A percentile compares a stretch with the other conserved stretches of the same genome.
Conservation (phyloP, 164 flowering plant species). For the Kingdonia uniflora region DNA sequence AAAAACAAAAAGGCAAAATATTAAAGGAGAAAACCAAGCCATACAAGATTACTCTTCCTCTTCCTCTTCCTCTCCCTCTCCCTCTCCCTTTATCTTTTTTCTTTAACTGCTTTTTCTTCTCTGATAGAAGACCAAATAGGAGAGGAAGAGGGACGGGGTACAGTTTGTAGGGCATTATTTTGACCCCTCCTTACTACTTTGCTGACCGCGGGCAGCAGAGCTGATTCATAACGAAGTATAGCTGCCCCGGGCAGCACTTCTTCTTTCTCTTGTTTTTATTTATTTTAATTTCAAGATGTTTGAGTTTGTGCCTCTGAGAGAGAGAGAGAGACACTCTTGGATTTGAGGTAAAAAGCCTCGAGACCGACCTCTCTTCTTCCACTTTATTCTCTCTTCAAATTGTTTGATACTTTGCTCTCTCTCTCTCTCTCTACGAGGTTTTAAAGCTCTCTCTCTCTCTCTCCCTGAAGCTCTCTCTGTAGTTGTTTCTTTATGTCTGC, state of each 20-base stretch:
- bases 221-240: not conserved
- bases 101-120: slow-evolving; percentile 14
- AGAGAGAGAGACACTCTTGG: slow-evolving; percentile 12
- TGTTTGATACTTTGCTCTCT: slow-evolving; percentile 42
- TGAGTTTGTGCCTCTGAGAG: slow-evolving; percentile 9
- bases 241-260: slow-evolving; percentile 7
- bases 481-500: slow-evolving; percentile 14
- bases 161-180: slow-evolving; percentile 9
- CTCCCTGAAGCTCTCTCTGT: slow-evolving; percentile 9
- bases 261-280: not conserved
- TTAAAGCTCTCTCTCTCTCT: slow-evolving; percentile 12
- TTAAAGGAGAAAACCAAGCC: slow-evolving; percentile 6
- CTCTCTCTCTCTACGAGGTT: not conserved
- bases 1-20: not conserved
- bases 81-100: slow-evolving; percentile 12
- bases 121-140: slow-evolving; percentile 18
- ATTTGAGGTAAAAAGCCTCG: slow-evolving; percentile 25
- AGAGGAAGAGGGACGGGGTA: slow-evolving; percentile 4
- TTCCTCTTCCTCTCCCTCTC: slow-evolving; percentile 9
- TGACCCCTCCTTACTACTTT: slow-evolving; percentile 12
- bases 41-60: slow-evolving; percentile 2
- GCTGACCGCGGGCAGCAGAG: slow-evolving; percentile 29
- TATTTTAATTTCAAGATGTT: not conserved
- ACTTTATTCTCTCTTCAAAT: slow-evolving; percentile 92
- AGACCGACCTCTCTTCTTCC: slow-evolving; percentile 19